A percentile compares a stretch with the other conserved stretches of the same genome.
Conservation (phyloP, 129 eudicot species). For the Tagetes erecta region DNA sequence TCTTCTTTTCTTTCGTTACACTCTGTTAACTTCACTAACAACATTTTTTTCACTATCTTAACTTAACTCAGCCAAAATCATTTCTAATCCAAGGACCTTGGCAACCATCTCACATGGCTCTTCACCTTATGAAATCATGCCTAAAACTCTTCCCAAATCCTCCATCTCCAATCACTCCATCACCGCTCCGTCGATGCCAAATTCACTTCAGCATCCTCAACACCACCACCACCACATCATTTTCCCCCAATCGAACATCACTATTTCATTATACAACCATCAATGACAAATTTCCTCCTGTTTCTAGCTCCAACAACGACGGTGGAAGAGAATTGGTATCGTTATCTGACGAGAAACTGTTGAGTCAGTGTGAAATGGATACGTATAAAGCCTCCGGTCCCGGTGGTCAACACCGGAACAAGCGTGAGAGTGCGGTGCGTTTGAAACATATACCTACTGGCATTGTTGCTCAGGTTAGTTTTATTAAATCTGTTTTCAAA, state of each 20-base stretch:
- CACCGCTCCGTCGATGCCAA: conserved; percentile 7
- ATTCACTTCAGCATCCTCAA: conserved; percentile 2
- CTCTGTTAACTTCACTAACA: no score
- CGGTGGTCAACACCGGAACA: conserved; percentile 87
- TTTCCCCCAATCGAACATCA: conserved; percentile 20
- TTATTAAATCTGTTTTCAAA: background rate
- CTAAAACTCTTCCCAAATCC: conserved; percentile 27
- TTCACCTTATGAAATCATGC: conserved; percentile 37
- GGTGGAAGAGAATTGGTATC: conserved; percentile 55
- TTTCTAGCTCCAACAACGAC: conserved; percentile 16
- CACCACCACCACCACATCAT: conserved; percentile 8
- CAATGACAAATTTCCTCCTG: conserved; percentile 21
- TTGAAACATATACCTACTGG: conserved; percentile 92
- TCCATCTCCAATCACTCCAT: conserved; percentile 11
- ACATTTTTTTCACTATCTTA: no score
- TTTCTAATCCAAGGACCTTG: background rate
- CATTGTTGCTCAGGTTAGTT: conserved; percentile 79
- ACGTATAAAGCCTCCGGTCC: conserved; percentile 92
- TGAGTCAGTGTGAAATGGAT: conserved; percentile 74
- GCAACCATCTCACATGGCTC: conserved; percentile 34
- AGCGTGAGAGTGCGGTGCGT: conserved; percentile 90
- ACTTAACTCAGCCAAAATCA: background rate
- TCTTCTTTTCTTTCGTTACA: no score
- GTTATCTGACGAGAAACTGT: conserved; percentile 69
- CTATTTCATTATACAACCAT: conserved; percentile 29